phyloP scores from a whole-genome alignment of 305 asterid species.

The Monarda citriodora region DNA sequence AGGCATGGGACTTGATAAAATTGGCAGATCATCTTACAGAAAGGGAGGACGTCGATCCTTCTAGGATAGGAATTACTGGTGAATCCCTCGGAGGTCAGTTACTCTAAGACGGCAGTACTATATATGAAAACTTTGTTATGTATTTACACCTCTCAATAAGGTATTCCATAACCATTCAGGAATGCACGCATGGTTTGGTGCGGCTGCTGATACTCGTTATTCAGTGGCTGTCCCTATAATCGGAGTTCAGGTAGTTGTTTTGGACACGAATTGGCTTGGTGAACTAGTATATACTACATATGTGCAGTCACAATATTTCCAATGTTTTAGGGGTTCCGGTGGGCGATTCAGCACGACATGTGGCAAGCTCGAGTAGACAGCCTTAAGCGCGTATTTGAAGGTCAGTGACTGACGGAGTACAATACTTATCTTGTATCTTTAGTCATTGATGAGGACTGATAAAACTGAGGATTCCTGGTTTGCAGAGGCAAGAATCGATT shows the following conservation, averaged over 20 bases:
- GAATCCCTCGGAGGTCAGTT: slow-evolving; percentile 98
- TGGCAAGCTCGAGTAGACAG: slow-evolving; percentile 96
- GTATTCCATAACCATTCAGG: slow-evolving; percentile 44
- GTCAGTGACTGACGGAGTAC: slow-evolving; percentile 26
- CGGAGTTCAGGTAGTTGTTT: slow-evolving; percentile 81
- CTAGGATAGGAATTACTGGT: slow-evolving; percentile 87
- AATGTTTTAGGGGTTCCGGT: slow-evolving; percentile 67
- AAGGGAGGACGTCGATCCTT: slow-evolving; percentile 84
- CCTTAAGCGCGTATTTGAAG: slow-evolving; percentile 87
- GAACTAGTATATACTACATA: slow-evolving; percentile 8
- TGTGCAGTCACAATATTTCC: slow-evolving; percentile 16
- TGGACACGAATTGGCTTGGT: not conserved
- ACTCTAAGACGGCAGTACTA: slow-evolving; percentile 7
- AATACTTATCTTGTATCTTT: not conserved
- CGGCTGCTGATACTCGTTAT: slow-evolving; percentile 84
- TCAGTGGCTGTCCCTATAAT: slow-evolving; percentile 87
- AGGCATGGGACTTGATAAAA: slow-evolving; percentile 96
- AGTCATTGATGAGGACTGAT: not conserved
- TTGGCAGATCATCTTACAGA: slow-evolving; percentile 85
- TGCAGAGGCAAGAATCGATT: slow-evolving; percentile 85
- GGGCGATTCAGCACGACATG: slow-evolving; percentile 89
- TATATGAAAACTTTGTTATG: slow-evolving; percentile 10
- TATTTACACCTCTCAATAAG: slow-evolving; percentile 16
- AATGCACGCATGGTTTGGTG: slow-evolving; percentile 99
- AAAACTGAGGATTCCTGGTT: slow-evolving; percentile 16